These are phyloP conservation scores for Monosporascus sp. DNA, from an alignment of 2,329 filamentous ascomycete genomes.

Conservation along the genomic window DNA sequence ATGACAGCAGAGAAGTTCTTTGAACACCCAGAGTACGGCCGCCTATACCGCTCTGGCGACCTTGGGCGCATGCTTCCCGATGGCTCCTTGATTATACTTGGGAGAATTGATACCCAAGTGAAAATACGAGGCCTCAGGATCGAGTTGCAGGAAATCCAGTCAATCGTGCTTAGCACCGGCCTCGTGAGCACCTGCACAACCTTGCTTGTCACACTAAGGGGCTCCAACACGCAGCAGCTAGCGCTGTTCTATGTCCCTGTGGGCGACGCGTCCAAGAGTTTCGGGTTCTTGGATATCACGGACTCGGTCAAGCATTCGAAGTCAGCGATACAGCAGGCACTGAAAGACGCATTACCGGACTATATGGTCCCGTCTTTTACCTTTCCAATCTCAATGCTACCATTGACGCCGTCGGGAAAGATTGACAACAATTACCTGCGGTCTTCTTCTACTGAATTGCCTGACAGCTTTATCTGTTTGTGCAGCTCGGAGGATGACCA, in stretches of 20 bases:
- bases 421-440: conserved; percentile 55
- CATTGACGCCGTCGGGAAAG: conserved; percentile 71
- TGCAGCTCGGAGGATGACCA: conserved; percentile 23
- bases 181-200: conserved; percentile 58
- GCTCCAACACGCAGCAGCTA: conserved; percentile 45
- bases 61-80: conserved; percentile 73
- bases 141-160: conserved; percentile 71
- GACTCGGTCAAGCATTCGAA: conserved; percentile 26
- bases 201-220: conserved; percentile 44
- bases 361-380: conserved; percentile 79
- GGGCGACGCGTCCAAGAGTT: conserved; percentile 14
- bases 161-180: conserved; percentile 46
- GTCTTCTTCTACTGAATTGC: conserved; percentile 40
- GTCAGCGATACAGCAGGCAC: conserved; percentile 43
- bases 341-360: conserved; percentile 53
- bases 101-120: conserved; percentile 72
- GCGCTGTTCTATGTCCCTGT: conserved; percentile 63
- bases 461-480: conserved; percentile 36
- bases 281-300: conserved; percentile 33
- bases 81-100: conserved; percentile 66
- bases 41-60: conserved; percentile 78
- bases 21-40: conserved; percentile 60
- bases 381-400: conserved; percentile 63
- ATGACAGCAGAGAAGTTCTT: conserved; percentile 64
- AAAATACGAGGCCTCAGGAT: conserved; percentile 78